These are phyloP conservation scores for Retiboletus flavoniger DNA, from an alignment of 1,284 basidiomycete genomes.

Conservation along the genomic window DNA sequence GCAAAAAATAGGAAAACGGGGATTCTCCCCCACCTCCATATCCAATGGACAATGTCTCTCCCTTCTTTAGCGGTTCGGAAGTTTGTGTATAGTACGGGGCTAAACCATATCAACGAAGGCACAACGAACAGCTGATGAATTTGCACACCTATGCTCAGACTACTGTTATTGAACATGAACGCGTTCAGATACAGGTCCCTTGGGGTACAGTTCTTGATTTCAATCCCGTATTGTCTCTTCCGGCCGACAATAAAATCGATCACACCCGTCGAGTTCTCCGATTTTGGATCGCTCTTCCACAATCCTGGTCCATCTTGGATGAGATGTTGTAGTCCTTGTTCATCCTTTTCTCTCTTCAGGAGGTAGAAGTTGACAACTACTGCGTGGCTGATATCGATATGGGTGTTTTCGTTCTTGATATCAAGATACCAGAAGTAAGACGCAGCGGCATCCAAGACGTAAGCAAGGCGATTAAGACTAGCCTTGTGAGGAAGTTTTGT, in stretches of 20 bases:
- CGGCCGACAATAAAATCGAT: conserved; percentile 20
- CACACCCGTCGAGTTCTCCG: neutral
- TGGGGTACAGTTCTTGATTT: no score
- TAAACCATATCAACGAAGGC: neutral
- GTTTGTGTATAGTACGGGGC: conserved; percentile 10
- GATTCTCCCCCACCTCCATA: neutral
- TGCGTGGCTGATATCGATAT: no score
- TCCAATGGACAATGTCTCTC: no score
- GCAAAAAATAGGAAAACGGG: neutral
- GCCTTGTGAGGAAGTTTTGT: neutral
- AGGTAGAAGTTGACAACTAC: neutral
- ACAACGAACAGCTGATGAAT: neutral
- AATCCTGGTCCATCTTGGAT: neutral
- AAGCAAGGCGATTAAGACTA: neutral
- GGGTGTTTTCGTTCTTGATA: neutral
- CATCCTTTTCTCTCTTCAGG: neutral
- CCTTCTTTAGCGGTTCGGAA: no score
- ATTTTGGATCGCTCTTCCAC: no score
- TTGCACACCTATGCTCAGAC: no score
- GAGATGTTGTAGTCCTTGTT: neutral
- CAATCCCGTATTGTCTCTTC: no score
- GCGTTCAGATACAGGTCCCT: no score
- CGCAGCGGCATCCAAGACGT: conserved; percentile 7
- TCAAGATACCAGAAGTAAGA: conserved; percentile 21
- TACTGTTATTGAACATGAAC: no score